phyloP scores from a whole-genome alignment of 768 basidiomycete genomes.

The Omphalotus guepiniiformis region DNA sequence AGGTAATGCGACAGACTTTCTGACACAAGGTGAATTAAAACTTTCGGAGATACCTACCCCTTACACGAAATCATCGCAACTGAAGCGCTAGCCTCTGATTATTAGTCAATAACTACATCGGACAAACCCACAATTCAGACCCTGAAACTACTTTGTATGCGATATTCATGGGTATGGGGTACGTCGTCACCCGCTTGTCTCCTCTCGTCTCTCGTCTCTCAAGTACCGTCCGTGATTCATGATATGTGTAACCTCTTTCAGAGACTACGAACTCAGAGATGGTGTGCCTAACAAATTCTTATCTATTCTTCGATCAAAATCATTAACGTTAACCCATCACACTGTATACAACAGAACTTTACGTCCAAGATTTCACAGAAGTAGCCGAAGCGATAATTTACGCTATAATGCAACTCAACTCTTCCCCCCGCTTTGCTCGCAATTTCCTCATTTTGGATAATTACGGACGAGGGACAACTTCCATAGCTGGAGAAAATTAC shows the following conservation, averaged over 20 bases:
- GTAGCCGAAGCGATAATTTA: slow-evolving; percentile 34
- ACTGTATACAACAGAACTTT: no score
- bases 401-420: slow-evolving; percentile 36
- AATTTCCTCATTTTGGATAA: slow-evolving; percentile 49
- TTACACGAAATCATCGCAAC: no score
- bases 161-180: slow-evolving; percentile 53
- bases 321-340: slow-evolving; percentile 1
- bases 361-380: slow-evolving; percentile 12
- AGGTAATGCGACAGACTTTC: slow-evolving; percentile 17
- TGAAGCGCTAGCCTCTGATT: no score
- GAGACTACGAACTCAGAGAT: slow-evolving; percentile 36
- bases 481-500: slow-evolving; percentile 39
- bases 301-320: no score
- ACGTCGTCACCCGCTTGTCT: slow-evolving; percentile 16
- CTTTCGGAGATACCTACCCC: neutral
- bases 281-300: slow-evolving; percentile 21
- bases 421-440: slow-evolving; percentile 42
- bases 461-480: slow-evolving; percentile 42
- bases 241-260: slow-evolving; percentile 13
- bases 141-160: slow-evolving; percentile 44
- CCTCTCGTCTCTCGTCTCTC: neutral
- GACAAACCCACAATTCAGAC: slow-evolving; percentile 22
- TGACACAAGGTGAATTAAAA: slow-evolving; percentile 20
- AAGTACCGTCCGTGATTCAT: neutral
- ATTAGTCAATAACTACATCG: slow-evolving; percentile 19